phyloP scores from a whole-genome alignment of 1,139 yeast species.

The Sugiyamaella castrensis region DNA sequence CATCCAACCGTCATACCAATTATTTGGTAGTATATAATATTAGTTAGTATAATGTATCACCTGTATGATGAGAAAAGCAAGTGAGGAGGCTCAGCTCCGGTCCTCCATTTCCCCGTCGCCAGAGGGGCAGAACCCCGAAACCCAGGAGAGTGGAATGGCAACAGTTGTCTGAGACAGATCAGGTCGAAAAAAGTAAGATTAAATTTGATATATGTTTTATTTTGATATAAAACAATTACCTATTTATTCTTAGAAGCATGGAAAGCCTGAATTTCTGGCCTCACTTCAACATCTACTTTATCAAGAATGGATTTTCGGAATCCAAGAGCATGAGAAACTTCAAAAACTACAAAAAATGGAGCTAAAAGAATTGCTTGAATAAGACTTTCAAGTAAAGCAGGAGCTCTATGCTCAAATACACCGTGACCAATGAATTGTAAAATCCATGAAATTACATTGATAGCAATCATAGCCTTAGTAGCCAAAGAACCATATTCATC shows the following conservation, averaged over 20 bases:
- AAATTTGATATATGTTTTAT: neutral
- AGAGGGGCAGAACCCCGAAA: too few species aligned
- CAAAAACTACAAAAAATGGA: conserved; percentile 84
- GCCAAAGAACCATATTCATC: conserved; percentile 19
- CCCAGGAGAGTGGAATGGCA: too few species aligned
- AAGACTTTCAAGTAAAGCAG: conserved; percentile 80
- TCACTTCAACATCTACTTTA: conserved; percentile 54
- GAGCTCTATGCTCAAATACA: conserved; percentile 74
- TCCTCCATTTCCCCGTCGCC: too few species aligned
- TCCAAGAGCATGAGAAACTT: conserved; percentile 67
- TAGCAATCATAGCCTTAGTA: conserved; percentile 33
- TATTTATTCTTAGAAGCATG: conserved; percentile 14
- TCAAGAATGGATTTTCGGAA: conserved; percentile 52
- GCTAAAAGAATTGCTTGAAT: conserved; percentile 86
- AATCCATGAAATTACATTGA: conserved; percentile 65
- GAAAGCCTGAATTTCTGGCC: conserved; percentile 29
- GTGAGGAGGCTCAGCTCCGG: too few species aligned
- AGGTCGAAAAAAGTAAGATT: too few species aligned
- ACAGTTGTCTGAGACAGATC: too few species aligned
- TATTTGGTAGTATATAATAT: too few species aligned
- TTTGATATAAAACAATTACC: neutral
- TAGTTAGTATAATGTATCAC: too few species aligned
- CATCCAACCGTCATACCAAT: too few species aligned
- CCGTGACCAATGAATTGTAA: conserved; percentile 92
- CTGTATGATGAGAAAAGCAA: neutral